Conservation (phyloP, 148 eudicot genomes). For the Camellia sinensis region DNA sequence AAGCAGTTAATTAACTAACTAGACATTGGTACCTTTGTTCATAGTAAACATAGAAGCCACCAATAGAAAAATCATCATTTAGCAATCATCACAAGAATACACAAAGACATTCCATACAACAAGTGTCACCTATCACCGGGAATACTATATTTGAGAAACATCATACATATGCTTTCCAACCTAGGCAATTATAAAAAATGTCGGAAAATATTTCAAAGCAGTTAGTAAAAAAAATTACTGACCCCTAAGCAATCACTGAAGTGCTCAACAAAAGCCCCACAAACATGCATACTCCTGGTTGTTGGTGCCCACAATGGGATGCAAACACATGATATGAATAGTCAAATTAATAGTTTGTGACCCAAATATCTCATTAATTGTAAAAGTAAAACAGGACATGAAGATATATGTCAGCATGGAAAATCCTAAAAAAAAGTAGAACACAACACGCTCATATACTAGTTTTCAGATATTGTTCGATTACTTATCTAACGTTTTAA, state of each 20-base stretch:
- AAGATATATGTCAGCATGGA: background rate
- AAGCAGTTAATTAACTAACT: slow-evolving; percentile 4
- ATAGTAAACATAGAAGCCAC: background rate
- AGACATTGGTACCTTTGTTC: slow-evolving; percentile 1
- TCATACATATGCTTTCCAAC: background rate
- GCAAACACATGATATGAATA: background rate
- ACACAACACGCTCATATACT: background rate
- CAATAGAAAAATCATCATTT: background rate
- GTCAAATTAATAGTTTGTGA: background rate
- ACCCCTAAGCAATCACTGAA: background rate
- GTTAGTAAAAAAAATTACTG: background rate
- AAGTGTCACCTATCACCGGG: background rate
- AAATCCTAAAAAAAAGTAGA: background rate
- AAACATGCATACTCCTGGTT: background rate
- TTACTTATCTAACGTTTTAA: background rate
- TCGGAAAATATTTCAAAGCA: background rate
- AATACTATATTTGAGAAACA: background rate
- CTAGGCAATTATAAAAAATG: background rate
- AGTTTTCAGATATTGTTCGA: background rate
- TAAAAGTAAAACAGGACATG: background rate
- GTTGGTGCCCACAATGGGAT: background rate
- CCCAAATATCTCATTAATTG: background rate
- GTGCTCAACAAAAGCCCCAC: background rate
- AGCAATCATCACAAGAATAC: background rate
- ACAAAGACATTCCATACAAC: background rate